These are phyloP conservation scores for Actinomucor elegans DNA, from an alignment of 371 early-diverging fungal species.

Conservation along the genomic window DNA sequence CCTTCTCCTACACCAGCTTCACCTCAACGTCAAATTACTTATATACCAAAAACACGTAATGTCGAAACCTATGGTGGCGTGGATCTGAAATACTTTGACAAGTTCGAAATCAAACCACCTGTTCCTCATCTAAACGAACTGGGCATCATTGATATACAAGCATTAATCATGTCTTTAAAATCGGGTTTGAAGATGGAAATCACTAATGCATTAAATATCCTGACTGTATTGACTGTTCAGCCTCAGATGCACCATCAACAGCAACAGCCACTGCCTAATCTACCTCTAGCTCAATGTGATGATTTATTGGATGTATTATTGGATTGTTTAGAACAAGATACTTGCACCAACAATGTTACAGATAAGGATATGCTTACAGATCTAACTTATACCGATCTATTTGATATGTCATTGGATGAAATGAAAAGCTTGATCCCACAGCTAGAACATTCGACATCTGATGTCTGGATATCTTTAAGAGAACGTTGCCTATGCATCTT, in stretches of 20 bases:
- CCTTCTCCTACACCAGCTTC: constrained; percentile 16
- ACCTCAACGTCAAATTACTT: constrained; percentile 22
- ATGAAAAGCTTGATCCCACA: constrained; percentile 54
- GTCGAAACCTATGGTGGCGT: constrained; percentile 77
- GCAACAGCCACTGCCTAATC: constrained; percentile 7
- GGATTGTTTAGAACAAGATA: constrained; percentile 49
- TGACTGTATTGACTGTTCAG: constrained; percentile 58
- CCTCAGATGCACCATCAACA: constrained; percentile 14
- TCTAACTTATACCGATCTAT: constrained; percentile 42
- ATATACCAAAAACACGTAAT: constrained; percentile 50
- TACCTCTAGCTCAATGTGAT: constrained; percentile 47
- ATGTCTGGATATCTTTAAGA: constrained; percentile 45
- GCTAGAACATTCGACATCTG: constrained; percentile 40
- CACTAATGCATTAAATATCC: constrained; percentile 69
- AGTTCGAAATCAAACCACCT: constrained; percentile 55
- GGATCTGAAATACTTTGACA: constrained; percentile 66
- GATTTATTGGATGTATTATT: constrained; percentile 55
- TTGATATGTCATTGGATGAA: constrained; percentile 59
- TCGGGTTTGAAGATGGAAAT: constrained; percentile 74
- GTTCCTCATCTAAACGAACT: constrained; percentile 61
- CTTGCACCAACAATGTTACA: constrained; percentile 21
- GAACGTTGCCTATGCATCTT: constrained; percentile 51
- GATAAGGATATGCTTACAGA: constrained; percentile 26
- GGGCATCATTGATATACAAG: constrained; percentile 73
- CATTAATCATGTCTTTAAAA: constrained; percentile 73